phyloP scores from a whole-genome alignment of 192 early-diverging fungal species.

The Linnemannia hyalina region DNA sequence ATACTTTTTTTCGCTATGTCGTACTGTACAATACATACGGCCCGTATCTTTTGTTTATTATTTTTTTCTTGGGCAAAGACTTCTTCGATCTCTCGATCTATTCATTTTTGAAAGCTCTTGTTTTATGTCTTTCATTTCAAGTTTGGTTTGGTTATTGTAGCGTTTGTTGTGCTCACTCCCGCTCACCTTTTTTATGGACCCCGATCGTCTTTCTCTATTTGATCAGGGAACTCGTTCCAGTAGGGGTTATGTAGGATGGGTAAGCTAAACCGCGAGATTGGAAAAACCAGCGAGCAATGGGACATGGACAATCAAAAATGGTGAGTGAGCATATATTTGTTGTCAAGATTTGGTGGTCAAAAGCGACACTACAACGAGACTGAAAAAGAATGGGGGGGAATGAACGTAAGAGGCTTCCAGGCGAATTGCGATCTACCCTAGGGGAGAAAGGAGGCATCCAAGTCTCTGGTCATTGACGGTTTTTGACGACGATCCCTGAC shows the following conservation, averaged over 20 bases:
- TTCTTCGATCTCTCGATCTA: neutral
- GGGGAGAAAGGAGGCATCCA: too few species aligned
- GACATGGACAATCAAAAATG: neutral
- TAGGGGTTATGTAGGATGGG: neutral
- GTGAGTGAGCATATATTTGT: neutral
- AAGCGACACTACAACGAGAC: too few species aligned
- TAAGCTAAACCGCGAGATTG: neutral
- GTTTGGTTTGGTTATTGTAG: neutral
- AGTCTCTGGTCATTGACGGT: too few species aligned
- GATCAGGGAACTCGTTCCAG: neutral
- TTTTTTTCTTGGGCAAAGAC: too few species aligned
- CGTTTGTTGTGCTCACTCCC: neutral
- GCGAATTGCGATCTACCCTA: too few species aligned
- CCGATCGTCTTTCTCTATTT: neutral
- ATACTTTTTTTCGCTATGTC: neutral
- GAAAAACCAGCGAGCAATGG: neutral
- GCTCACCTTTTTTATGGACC: conserved; percentile 2
- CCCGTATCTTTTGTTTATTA: neutral
- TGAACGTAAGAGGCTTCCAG: too few species aligned
- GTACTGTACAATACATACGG: neutral
- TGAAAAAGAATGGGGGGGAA: too few species aligned
- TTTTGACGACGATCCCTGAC: too few species aligned
- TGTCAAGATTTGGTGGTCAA: too few species aligned
- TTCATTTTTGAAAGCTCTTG: neutral
- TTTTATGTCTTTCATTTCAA: neutral